These are phyloP conservation scores for Aspergillus kassunensis DNA, from an alignment of 495 filamentous ascomycete species.

Conservation along the genomic window DNA sequence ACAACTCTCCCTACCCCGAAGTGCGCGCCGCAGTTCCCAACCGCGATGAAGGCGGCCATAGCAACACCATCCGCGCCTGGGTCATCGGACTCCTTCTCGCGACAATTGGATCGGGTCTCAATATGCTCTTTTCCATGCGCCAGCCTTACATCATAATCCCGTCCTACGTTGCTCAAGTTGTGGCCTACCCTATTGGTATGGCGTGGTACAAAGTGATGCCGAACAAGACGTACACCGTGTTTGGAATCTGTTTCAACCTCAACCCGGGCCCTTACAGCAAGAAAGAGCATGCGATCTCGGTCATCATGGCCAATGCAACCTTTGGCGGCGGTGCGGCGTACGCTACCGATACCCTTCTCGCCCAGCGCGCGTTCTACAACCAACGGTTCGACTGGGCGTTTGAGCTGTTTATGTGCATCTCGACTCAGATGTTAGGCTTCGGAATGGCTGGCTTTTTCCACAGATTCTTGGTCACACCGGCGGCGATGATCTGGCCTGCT, in stretches of 20 bases:
- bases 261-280: conserved; percentile 73
- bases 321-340: conserved; percentile 57
- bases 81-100: conserved; percentile 63
- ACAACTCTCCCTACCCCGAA: conserved; percentile 69
- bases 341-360: conserved; percentile 62
- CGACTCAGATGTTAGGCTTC: conserved; percentile 68
- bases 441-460: conserved; percentile 67
- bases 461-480: conserved; percentile 56
- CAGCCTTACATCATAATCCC: conserved; percentile 63
- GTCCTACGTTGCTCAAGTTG: conserved; percentile 64
- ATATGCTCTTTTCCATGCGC: conserved; percentile 68
- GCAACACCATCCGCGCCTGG: conserved; percentile 71
- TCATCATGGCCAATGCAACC: conserved; percentile 60
- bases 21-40: conserved; percentile 43
- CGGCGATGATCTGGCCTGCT: conserved; percentile 73
- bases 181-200: conserved; percentile 64
- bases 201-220: conserved; percentile 54
- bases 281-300: conserved; percentile 70
- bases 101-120: conserved; percentile 62
- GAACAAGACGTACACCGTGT: conserved; percentile 44
- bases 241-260: conserved; percentile 53
- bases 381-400: conserved; percentile 64
- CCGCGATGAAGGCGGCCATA: conserved; percentile 61
- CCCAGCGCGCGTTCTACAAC: conserved; percentile 63
- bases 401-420: conserved; percentile 63